Evolutionary conservation across 75 land plant species (phyloP), one percentile per base, ranked within the genome.

Genomic region (Pinus tabuliformis): DNA sequence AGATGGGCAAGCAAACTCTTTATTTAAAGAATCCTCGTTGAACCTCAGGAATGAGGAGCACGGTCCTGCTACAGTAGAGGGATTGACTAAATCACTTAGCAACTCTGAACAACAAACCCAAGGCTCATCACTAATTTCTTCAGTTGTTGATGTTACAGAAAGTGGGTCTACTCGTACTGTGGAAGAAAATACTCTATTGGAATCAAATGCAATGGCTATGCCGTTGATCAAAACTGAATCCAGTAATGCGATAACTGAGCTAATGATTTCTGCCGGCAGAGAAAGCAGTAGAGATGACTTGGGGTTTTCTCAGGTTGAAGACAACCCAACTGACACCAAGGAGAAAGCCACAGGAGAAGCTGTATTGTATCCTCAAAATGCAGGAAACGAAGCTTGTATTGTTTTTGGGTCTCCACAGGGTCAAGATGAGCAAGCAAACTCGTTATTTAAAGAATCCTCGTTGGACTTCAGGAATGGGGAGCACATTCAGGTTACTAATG

Each of bases 331-430:
- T 16, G 22, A 39, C 21, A 18, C 71, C 52, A 66, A 66, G 42
- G 71, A 66, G 3, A 20, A 18, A 1, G 18, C 20, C 21, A 20
- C 6, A 18, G 9, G 20, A 33, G 33, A 66, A 39, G 49, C 49
- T 45, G 49, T 8, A 8, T 66, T 39, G 45, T 45, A 39, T 66
- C 71, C 49, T 1, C 49, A 39, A 39, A 66, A 66, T 66, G 52
- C 21, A 66, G 45, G 20, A 66, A 66, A 39, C 3, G 71, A 66
- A 45, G 71, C 39, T 37, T 66, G 52, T 66, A 66, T 28, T 66
- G 8, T 11, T 66, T 66, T 8, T 6, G 28, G 26, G 63, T 21
- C 26, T 9, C 52, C 30, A 20, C 71, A 39, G 18, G 52, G 42
- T 37, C 49, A 68, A 68, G 49, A 68, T 20, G n/a, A 17, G n/a